Percentiles rank a stretch among this genome's conserved stretches.
Conservation (phyloP, 2,329 filamentous ascomycete genomes). For the Cladosporium austrohemisphaericum region DNA sequence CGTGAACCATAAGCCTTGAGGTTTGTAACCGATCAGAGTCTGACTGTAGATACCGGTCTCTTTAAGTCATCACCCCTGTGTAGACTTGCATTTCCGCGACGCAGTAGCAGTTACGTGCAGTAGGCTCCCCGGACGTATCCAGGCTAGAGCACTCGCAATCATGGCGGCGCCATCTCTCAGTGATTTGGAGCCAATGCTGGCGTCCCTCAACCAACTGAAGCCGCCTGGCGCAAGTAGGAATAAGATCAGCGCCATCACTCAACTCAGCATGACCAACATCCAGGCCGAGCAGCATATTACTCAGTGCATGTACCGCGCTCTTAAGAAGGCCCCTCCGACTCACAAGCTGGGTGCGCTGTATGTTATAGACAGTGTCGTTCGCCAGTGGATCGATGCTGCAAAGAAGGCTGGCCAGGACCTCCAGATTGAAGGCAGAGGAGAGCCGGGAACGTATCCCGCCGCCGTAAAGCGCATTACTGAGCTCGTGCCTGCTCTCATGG, state of each 20-base stretch:
- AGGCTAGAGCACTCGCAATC: constrained; percentile 22
- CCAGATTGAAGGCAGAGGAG: constrained; percentile 63
- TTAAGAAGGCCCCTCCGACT: constrained; percentile 89
- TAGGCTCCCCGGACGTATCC: constrained; percentile 11
- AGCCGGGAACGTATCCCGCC: constrained; percentile 89
- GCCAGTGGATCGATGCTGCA: constrained; percentile 96
- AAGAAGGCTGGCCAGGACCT: constrained; percentile 74
- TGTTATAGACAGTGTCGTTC: constrained; percentile 99
- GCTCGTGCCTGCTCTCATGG: constrained; percentile 88
- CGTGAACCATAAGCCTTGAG: constrained; percentile 8
- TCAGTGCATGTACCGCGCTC: constrained; percentile 94
- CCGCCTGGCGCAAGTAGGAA: constrained; percentile 91
- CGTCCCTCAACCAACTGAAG: constrained; percentile 87
- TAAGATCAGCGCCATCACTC: constrained; percentile 82
- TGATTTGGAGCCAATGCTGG: constrained; percentile 84
- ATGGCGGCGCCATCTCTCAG: constrained; percentile 66
- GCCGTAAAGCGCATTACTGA: constrained; percentile 96
- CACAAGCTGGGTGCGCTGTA: constrained; percentile 99
- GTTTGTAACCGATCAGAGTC: constrained; percentile 12
- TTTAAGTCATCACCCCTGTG: constrained; percentile 9
- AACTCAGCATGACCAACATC: constrained; percentile 82
- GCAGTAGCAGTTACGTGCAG: constrained; percentile 15
- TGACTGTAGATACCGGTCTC: constrained; percentile 13
- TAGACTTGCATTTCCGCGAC: constrained; percentile 12
- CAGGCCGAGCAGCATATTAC: constrained; percentile 93